These are phyloP conservation scores for Grigorovia transvaalensis DNA, from an alignment of 805 yeast genomes.

Conservation along the genomic window DNA sequence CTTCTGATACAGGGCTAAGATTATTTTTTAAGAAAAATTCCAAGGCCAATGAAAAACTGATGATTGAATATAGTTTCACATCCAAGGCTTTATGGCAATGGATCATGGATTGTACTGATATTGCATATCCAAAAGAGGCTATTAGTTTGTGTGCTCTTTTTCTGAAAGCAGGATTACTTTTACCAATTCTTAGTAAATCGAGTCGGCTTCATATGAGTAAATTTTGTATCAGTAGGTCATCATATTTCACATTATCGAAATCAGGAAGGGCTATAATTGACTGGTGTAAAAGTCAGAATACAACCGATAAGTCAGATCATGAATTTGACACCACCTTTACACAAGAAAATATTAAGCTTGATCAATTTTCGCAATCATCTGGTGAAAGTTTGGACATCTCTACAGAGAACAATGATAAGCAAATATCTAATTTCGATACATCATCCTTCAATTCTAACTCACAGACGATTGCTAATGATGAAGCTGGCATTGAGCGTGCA, in stretches of 20 bases:
- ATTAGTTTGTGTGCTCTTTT: constrained; percentile 42
- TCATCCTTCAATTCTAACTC: not conserved
- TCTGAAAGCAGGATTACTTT: constrained; percentile 36
- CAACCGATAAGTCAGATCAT: constrained; percentile 6
- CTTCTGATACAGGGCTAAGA: constrained; percentile 54
- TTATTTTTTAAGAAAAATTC: constrained; percentile 37
- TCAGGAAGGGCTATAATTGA: constrained; percentile 33
- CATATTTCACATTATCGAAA: constrained; percentile 35
- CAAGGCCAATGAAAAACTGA: constrained; percentile 14
- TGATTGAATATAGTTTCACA: constrained; percentile 42
- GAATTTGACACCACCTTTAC: not conserved
- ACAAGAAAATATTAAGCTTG: not conserved
- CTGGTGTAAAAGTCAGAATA: constrained; percentile 14
- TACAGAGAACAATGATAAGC: not conserved
- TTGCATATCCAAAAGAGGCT: constrained; percentile 44
- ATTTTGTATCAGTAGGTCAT: constrained; percentile 30
- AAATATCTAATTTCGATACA: not conserved
- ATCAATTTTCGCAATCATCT: not conserved
- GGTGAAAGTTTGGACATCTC: not conserved
- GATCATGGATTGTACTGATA: constrained; percentile 83
- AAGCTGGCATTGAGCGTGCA: not conserved
- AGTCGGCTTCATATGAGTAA: constrained; percentile 24
- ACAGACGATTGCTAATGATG: not conserved
- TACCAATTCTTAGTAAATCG: constrained; percentile 33
- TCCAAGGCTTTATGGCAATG: constrained; percentile 80